These are phyloP conservation scores for Cornus controversa DNA, from an alignment of 148 eudicot genomes.

Conservation along the genomic window DNA sequence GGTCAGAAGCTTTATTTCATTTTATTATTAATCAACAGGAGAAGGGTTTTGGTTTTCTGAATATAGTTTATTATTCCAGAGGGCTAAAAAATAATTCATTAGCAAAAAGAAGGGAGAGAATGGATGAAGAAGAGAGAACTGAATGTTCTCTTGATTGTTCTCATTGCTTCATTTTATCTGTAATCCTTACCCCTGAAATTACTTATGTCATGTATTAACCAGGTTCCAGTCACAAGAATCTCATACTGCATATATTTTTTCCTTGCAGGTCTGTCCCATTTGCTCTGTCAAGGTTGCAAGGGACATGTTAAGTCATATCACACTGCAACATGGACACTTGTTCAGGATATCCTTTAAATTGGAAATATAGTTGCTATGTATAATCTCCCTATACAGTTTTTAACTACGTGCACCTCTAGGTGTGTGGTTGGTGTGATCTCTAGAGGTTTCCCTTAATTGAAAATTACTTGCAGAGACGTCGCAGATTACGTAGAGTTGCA, in stretches of 20 bases:
- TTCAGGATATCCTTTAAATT: slow-evolving; percentile 78
- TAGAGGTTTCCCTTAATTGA: slow-evolving; percentile 45
- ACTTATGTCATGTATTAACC: not conserved
- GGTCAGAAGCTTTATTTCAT: too few species aligned
- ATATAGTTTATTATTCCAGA: not conserved
- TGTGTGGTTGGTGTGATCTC: not conserved
- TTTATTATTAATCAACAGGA: too few species aligned
- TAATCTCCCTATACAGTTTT: not conserved
- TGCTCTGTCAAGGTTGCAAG: slow-evolving; percentile 70
- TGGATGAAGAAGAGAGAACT: not conserved
- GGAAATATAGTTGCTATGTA: not conserved
- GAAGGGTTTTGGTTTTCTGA: too few species aligned
- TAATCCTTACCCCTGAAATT: not conserved
- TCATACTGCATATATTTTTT: not conserved
- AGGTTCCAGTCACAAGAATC: slow-evolving; percentile 1
- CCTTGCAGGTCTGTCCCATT: slow-evolving; percentile 74
- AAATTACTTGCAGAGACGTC: slow-evolving; percentile 66
- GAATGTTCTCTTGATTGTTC: not conserved
- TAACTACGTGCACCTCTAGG: not conserved
- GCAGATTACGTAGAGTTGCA: slow-evolving; percentile 72
- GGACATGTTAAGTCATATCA: slow-evolving; percentile 83
- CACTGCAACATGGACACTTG: slow-evolving; percentile 79
- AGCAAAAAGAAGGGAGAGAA: not conserved
- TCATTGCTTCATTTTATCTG: not conserved
- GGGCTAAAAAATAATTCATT: not conserved